Evolutionary conservation across 2,329 filamentous ascomycete species (phyloP).

Genomic region (Nigrograna mackinnonii): DNA sequence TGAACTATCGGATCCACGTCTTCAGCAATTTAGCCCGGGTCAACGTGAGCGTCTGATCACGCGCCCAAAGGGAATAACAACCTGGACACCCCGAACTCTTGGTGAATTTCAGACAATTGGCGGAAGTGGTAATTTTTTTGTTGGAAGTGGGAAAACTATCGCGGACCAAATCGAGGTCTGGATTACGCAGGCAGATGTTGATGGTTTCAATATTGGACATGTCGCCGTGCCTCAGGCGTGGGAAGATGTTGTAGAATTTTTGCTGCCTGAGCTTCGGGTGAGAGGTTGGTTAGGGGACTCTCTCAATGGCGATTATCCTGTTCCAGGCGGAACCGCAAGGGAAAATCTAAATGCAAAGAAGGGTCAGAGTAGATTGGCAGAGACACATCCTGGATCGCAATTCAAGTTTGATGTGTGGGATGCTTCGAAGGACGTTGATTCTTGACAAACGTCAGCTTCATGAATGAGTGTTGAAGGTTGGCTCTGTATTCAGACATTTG

Average conservation of each 20-base stretch:
- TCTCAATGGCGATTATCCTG: background rate
- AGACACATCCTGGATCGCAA: background rate
- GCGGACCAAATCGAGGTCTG: constrained; percentile 3
- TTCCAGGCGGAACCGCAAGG: background rate
- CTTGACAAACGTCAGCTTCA: no score
- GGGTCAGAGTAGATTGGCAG: background rate
- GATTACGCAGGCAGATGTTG: constrained; percentile 3
- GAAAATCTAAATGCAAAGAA: background rate
- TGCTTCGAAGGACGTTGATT: background rate
- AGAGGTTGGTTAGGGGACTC: background rate
- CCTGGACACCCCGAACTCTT: background rate
- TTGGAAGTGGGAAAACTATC: background rate
- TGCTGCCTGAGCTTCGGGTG: background rate
- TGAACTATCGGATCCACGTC: background rate
- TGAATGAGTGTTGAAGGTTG: no score
- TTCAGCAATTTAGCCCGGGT: background rate
- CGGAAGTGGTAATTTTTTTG: background rate
- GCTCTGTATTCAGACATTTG: no score
- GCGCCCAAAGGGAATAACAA: background rate
- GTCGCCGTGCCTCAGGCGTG: background rate
- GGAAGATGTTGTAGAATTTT: constrained; percentile 1
- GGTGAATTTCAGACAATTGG: background rate
- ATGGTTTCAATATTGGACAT: constrained; percentile 5
- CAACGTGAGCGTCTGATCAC: background rate
- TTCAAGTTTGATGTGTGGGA: background rate